Conservation (phyloP, 805 yeast genomes). For the Phaffomyces opuntiae region DNA sequence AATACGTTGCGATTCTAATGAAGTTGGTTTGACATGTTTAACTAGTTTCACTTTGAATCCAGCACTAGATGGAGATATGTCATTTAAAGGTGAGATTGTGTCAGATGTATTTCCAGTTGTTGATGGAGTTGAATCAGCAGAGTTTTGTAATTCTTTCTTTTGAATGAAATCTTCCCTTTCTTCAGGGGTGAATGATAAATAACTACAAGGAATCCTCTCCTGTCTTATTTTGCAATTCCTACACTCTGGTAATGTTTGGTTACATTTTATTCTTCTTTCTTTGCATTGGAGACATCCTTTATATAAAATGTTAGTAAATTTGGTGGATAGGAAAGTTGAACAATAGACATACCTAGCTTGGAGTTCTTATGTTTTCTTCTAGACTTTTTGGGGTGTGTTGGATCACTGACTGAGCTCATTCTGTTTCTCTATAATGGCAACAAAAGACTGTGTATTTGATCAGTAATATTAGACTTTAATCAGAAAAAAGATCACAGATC, state of each 20-base stretch:
- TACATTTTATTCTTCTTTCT: constrained; percentile 44
- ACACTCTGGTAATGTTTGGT: constrained; percentile 43
- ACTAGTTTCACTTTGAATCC: constrained; percentile 5
- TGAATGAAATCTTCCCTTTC: constrained; percentile 14
- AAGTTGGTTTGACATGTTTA: constrained; percentile 6
- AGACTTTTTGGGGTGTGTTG: constrained; percentile 5
- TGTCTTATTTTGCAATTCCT: constrained; percentile 32
- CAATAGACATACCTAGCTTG: constrained; percentile 23
- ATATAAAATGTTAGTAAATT: constrained; percentile 4
- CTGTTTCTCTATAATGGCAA: too few relatives aligned
- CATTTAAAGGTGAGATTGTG: not conserved
- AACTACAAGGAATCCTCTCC: constrained; percentile 22
- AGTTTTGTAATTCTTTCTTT: constrained; percentile 4
- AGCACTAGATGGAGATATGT: not conserved
- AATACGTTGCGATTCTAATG: constrained; percentile 9
- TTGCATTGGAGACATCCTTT: constrained; percentile 45
- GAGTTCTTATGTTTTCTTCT: constrained; percentile 24
- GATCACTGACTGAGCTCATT: not conserved
- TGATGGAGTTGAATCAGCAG: constrained; percentile 1
- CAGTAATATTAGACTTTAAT: too few relatives aligned
- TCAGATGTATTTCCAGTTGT: not conserved
- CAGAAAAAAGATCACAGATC: too few relatives aligned
- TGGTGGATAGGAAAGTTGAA: too few relatives aligned
- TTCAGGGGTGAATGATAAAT: constrained; percentile 15
- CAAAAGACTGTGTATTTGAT: too few relatives aligned